Evolutionary conservation across 305 asterid species (phyloP), one percentile per base, ranked within the genome.

Genomic region (Stenogyne calaminthoides): DNA sequence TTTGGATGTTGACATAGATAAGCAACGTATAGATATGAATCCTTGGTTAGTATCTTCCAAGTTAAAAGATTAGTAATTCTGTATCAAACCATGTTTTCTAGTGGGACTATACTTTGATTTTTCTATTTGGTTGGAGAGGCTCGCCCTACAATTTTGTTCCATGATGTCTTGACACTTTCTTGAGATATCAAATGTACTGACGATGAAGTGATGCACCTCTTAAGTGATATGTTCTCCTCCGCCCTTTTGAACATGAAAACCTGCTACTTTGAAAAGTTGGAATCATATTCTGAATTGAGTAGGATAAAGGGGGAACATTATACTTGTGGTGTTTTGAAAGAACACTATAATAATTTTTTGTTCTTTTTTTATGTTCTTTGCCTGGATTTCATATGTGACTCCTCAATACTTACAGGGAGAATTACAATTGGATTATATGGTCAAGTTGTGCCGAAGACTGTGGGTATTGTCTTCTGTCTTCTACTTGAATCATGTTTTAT

Each of bases 1-100:
- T 88, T 82, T 94, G 88, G 99, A 90, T 86, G 96, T 93, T 81
- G 98, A 91, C 81, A 84, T 93, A 69, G 98, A 89, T 73, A 89
- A 89, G 74, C 97, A 92, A 70, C 98, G 86, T 40, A 72, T 81
- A 86, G 99, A 97, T 90, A 86, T 68, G 81, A 15, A 14, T 34
- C 77, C 3, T 70, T 16, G 32, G 61, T 11, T 9, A 4, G 49
- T 36, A 20, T 15, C 16, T 74, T 47, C 39, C 40, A 81, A 83
- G 40, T 15, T 16, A 37, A 64, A 4, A 54, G 42, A 62, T 29
- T 6, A 22, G 61, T 44, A 46, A 67, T 18, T 51, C 14, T 34
- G 16, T 39, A 64, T 39, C 27, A 8, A 20, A 54, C 70, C 63
- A 70, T 66, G 18, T 16, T 18, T 64, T 25, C 61, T 15, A 39